A percentile compares a stretch with the other conserved stretches of the same genome.
phyloP scores from a whole-genome alignment of 139 green algal species.

The Chlamydomonas asymmetrica region DNA sequence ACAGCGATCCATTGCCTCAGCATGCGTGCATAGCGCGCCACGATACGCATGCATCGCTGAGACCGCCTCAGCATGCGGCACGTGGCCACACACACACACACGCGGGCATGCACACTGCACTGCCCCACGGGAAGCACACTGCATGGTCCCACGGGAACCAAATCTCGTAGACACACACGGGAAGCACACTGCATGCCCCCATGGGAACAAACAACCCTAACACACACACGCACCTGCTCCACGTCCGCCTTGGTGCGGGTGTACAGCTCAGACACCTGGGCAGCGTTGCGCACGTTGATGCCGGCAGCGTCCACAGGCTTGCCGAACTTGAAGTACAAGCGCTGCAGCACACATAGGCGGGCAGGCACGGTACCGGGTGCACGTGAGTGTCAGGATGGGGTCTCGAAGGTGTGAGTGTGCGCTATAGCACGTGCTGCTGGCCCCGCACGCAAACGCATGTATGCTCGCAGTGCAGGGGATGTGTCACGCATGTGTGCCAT shows the following conservation, averaged over 20 bases:
- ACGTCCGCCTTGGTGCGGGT: slow-evolving; percentile 25
- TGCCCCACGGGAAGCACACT: background rate
- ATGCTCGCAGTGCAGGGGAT: too few species aligned
- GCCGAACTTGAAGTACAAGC: slow-evolving; percentile 69
- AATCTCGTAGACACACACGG: background rate
- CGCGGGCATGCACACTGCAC: background rate
- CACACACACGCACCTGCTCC: slow-evolving; percentile 1
- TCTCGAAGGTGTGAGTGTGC: too few species aligned
- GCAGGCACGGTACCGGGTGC: too few species aligned
- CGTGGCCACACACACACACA: background rate
- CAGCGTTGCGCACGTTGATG: background rate
- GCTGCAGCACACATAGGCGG: too few species aligned
- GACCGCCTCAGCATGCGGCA: too few species aligned
- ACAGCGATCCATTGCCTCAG: too few species aligned
- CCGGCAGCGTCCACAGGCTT: slow-evolving; percentile 40
- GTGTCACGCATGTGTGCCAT: too few species aligned
- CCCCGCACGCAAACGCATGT: too few species aligned
- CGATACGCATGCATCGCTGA: too few species aligned
- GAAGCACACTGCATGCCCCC: background rate
- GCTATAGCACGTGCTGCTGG: too few species aligned
- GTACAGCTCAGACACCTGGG: slow-evolving; percentile 39
- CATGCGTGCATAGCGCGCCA: too few species aligned
- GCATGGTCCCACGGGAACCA: background rate
- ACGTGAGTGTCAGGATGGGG: too few species aligned
- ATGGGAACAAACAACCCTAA: background rate